These are phyloP conservation scores for Pyrenophora graminea DNA, from an alignment of 2,329 filamentous ascomycete genomes.

Conservation along the genomic window DNA sequence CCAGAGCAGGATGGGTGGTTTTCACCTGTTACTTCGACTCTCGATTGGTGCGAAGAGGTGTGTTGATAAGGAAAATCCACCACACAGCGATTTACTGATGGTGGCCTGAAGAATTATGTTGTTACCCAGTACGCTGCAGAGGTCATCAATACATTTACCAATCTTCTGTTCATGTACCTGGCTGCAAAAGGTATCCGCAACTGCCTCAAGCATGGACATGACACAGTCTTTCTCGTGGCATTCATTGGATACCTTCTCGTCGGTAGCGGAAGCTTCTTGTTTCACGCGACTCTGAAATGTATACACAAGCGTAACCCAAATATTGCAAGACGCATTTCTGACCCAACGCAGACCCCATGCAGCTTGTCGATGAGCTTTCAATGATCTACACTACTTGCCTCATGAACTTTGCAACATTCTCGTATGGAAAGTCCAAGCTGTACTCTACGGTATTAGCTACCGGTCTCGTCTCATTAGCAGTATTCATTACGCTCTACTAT, in stretches of 20 bases:
- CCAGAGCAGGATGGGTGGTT: constrained; percentile 64
- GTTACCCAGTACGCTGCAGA: constrained; percentile 76
- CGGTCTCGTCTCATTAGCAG: constrained; percentile 56
- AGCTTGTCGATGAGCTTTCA: constrained; percentile 70
- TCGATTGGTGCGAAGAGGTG: constrained; percentile 83
- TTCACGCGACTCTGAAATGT: constrained; percentile 68
- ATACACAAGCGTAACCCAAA: constrained; percentile 29
- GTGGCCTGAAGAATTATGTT: constrained; percentile 66
- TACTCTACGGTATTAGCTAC: constrained; percentile 62
- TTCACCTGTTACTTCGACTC: constrained; percentile 70
- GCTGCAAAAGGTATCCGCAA: constrained; percentile 75
- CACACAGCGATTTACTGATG: neutral
- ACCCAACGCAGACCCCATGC: constrained; percentile 66
- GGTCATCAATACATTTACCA: constrained; percentile 80
- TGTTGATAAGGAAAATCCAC: constrained; percentile 9
- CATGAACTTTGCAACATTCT: constrained; percentile 73
- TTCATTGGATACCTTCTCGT: constrained; percentile 66
- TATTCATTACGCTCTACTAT: constrained; percentile 79
- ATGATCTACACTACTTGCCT: constrained; percentile 75
- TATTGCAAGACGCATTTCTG: constrained; percentile 57
- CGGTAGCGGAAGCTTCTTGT: constrained; percentile 65
- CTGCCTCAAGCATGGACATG: constrained; percentile 73
- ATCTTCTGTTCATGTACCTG: constrained; percentile 78
- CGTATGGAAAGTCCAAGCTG: constrained; percentile 62
- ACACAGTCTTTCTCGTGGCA: constrained; percentile 72